Conservation (phyloP, 306 rosid species). For the Styphnolobium japonicum region DNA sequence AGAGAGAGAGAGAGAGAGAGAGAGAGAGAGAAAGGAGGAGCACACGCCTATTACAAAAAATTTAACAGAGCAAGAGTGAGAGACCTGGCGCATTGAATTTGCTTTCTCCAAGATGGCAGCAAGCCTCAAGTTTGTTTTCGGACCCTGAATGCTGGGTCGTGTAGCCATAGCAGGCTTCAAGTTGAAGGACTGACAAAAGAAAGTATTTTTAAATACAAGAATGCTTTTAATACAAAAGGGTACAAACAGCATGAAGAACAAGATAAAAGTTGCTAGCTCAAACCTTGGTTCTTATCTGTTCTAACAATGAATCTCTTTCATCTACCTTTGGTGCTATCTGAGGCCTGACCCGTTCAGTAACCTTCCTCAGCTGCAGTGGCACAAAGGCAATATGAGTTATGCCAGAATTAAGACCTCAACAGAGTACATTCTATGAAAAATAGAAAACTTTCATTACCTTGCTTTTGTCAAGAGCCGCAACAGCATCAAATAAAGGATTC, state of each 20-base stretch:
- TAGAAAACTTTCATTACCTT: slow-evolving; percentile 52
- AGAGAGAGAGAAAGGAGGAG: not conserved
- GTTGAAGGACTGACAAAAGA: slow-evolving; percentile 74
- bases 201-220: not conserved
- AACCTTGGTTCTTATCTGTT: slow-evolving; percentile 92
- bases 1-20: not conserved
- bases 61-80: slow-evolving; percentile 26
- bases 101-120: slow-evolving; percentile 94
- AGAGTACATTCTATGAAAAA: slow-evolving; percentile 20
- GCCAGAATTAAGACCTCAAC: slow-evolving; percentile 23
- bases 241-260: not conserved
- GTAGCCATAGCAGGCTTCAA: slow-evolving; percentile 71
- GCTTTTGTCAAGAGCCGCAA: slow-evolving; percentile 88
- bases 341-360: slow-evolving; percentile 66
- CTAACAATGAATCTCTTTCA: slow-evolving; percentile 75
- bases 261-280: slow-evolving; percentile 23
- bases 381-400: slow-evolving; percentile 20
- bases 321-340: slow-evolving; percentile 63
- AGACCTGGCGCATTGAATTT: slow-evolving; percentile 89
- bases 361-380: slow-evolving; percentile 84
- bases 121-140: slow-evolving; percentile 78
- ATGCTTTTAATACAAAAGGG: slow-evolving; percentile 12
- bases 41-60: not conserved
- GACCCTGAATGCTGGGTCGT: slow-evolving; percentile 73
- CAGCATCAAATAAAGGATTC: slow-evolving; percentile 73